Evolutionary conservation across 208 protist genomes (phyloP).

Genomic region (Vickermania spadyakhi): DNA sequence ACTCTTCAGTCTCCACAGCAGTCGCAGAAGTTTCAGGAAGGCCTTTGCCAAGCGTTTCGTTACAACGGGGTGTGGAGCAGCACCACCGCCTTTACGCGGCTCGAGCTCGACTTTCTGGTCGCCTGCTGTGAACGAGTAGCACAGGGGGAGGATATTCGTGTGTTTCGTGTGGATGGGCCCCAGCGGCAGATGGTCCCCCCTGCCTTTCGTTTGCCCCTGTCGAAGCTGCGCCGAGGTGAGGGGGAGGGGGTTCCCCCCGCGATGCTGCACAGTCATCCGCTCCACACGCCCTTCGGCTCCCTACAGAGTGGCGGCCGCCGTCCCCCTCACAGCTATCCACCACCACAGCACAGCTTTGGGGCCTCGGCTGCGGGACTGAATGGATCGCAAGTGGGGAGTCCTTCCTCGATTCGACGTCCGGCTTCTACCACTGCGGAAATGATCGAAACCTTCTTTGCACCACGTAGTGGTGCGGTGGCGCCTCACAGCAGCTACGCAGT

Average conservation of each 20-base stretch:
- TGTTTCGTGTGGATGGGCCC: slow-evolving; percentile 20
- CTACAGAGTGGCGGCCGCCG: not conserved
- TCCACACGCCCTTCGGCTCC: not conserved
- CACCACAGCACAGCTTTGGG: not conserved
- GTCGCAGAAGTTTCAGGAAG: not conserved
- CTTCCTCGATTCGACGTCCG: too few relatives aligned
- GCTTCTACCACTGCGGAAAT: too few relatives aligned
- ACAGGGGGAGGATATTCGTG: slow-evolving; percentile 20
- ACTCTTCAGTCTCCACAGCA: not conserved
- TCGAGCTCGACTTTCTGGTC: slow-evolving; percentile 83
- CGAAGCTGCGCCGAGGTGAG: slow-evolving; percentile 19
- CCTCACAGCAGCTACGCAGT: too few relatives aligned
- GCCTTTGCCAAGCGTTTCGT: not conserved
- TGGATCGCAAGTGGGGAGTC: too few relatives aligned
- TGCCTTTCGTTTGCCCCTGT: slow-evolving; percentile 76
- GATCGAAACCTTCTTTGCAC: not conserved
- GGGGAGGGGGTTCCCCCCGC: not conserved
- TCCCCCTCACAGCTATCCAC: not conserved
- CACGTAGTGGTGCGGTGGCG: not conserved
- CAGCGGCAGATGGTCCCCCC: slow-evolving; percentile 36
- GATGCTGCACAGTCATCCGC: not conserved
- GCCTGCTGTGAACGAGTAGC: slow-evolving; percentile 75
- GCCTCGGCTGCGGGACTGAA: too few relatives aligned
- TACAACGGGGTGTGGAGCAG: slow-evolving; percentile 55
- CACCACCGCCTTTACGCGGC: slow-evolving; percentile 35